A percentile compares a stretch with the other conserved stretches of the same genome.
These are phyloP conservation scores for Apiospora marii DNA, from an alignment of 2,329 filamentous ascomycete genomes.

Conservation along the genomic window DNA sequence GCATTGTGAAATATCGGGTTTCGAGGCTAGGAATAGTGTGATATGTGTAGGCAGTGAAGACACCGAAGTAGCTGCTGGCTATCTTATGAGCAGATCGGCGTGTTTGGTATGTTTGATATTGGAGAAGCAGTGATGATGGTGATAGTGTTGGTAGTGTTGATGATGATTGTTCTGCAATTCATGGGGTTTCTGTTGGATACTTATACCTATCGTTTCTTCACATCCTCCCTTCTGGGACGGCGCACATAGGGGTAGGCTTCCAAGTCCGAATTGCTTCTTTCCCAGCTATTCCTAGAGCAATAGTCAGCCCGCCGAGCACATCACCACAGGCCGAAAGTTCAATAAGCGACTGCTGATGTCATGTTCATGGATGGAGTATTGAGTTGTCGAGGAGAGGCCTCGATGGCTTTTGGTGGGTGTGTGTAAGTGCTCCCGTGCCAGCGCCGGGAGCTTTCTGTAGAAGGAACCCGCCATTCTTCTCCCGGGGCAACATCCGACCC, in stretches of 20 bases:
- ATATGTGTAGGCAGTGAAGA: not conserved
- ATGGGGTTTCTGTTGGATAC: not conserved
- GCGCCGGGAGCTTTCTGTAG: not conserved
- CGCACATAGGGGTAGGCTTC: not conserved
- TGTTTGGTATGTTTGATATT: not conserved
- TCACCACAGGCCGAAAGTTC: not conserved
- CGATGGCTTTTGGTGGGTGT: not conserved
- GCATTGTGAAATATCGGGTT: constrained; percentile 3
- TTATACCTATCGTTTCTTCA: not conserved
- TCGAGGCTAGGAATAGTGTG: not conserved
- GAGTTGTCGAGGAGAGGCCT: not conserved
- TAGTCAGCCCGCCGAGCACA: not conserved
- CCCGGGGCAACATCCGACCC: not conserved
- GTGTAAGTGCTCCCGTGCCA: not conserved
- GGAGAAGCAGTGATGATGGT: not conserved
- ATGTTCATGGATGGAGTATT: not conserved
- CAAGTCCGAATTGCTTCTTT: not conserved
- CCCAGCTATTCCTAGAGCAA: not conserved
- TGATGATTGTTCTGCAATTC: not conserved
- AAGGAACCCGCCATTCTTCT: not conserved
- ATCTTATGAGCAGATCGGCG: not conserved
- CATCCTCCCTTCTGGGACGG: not conserved
- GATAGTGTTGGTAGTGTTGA: not conserved
- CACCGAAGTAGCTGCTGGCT: not conserved
- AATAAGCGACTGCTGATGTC: not conserved